Percentiles rank a stretch among this genome's conserved stretches.
phyloP scores from a whole-genome alignment of 805 yeast species.

The Teunomyces cretensis region DNA sequence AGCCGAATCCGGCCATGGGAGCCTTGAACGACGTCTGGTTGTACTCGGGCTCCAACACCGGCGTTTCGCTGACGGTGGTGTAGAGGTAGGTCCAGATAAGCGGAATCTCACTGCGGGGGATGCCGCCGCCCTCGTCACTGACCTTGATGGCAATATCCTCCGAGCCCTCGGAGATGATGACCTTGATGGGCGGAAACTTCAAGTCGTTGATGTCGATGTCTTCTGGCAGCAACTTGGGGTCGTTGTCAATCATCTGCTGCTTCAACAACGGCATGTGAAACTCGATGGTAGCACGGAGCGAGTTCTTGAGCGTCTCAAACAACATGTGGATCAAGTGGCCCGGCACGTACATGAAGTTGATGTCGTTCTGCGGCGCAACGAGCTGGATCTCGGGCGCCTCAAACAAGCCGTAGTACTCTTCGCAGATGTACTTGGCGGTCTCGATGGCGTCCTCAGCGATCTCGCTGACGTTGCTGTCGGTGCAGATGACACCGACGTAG shows the following conservation, averaged over 20 bases:
- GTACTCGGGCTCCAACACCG: constrained; percentile 58
- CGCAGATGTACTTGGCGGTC: constrained; percentile 86
- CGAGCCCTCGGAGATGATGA: constrained; percentile 83
- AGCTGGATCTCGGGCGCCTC: constrained; percentile 84
- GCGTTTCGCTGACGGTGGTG: constrained; percentile 79
- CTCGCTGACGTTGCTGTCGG: constrained; percentile 79
- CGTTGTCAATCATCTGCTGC: constrained; percentile 33
- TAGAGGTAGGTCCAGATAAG: constrained; percentile 89
- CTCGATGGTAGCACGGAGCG: constrained; percentile 86
- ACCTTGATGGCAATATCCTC: constrained; percentile 90
- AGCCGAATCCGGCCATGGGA: constrained; percentile 94
- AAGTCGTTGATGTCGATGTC: constrained; percentile 57
- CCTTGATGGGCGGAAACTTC: constrained; percentile 78
- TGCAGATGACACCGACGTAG: constrained; percentile 87
- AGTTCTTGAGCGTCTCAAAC: constrained; percentile 84
- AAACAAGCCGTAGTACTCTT: constrained; percentile 82
- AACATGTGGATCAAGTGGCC: constrained; percentile 91
- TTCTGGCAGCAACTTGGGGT: constrained; percentile 40
- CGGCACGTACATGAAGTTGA: constrained; percentile 87
- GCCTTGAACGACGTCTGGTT: constrained; percentile 70
- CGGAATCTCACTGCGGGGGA: constrained; percentile 79
- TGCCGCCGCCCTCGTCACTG: constrained; percentile 94
- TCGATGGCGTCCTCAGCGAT: constrained; percentile 87
- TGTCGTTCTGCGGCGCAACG: constrained; percentile 67
- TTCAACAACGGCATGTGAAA: constrained; percentile 57